Evolutionary conservation across 2,329 filamentous ascomycete species (phyloP), one percentile per base, ranked within the genome.

Genomic region (Zymoseptoria brevis): DNA sequence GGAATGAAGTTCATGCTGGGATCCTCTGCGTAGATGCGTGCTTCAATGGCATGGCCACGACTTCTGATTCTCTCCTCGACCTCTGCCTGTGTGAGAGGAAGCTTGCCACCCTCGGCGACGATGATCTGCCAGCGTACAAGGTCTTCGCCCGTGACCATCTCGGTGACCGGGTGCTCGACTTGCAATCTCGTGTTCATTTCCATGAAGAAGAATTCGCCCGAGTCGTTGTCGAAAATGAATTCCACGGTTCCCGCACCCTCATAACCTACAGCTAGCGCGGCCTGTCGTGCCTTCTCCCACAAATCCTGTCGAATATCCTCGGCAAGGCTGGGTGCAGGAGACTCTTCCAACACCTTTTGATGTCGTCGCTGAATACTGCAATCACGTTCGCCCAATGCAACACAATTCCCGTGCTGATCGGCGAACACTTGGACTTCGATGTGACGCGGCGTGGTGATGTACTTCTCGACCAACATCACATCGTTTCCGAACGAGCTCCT

Each of bases 121-220:
- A 88, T 78, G 70, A 99, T 90, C 75, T 99, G 94, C 94, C 94
- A 99, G 71, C 93, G 87, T 3, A 99, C 94, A 41, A 99, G 77
- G 69, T 92, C 88, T 54, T 89, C 81, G 0, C 83, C 86, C 8
- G 87, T 89, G 2, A 89, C 85, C 80, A 88, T 86, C 71, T 92
- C 88, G 0, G 87, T 97, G 19, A 97, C 94, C 0, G 94, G 94
- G 69, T 99, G 94, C 76, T 99, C 94, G 54, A 99, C 94, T 75
- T 99, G 94, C 19, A 99, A 79, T 55, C 94, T 83, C 0, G 94
- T 87, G 70, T 87, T 87, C 84, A 87, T 87, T 67, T 87, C 84
- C 84, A 87, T 87, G 74, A 87, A 87, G 73, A 84, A 87, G 74
- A 87, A 87, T 50, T 85, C 77, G 45, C 82, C 83, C 3, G 78